Base-by-base conservation (phyloP, 164 flowering plant genomes). In the Cinnamomum micranthum region DNA sequence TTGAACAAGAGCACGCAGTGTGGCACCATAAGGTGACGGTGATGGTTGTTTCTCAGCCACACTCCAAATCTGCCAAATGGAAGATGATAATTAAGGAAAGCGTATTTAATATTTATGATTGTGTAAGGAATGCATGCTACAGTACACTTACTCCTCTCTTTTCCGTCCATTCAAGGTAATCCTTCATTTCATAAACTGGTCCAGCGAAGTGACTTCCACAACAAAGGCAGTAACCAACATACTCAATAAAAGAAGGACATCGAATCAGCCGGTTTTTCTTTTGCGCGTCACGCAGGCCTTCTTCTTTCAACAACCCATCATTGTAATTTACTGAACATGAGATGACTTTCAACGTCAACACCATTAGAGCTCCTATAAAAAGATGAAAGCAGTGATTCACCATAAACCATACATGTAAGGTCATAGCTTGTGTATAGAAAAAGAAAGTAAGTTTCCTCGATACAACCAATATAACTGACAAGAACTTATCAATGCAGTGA, bases 201-300 rank as follows among this genome's bases (percentile, higher is more conserved):
- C 99, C 99, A 76, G 98, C 97, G 86, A 95, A 92, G 84, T 93
- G 99, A 81, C 97, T 95, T 65, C 97, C 99, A 81, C 98, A 93
- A 78, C 91, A 89, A 69, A 95, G 94, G 82, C 99, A 95, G 79
- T 88, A 95, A 60, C 98, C 98, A 76, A 84, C 41, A 77, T 90
- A 95, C 82, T 92, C 98, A 55, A 93, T 75, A 62, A 93, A 63
- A 50, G 98, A 91, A 27, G 99, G 99, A 77, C 92, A 74, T 75
- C 82, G 81, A 62, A 85, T 84, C 87, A 95, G 82, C 25, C 94
- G 85, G 68, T 95, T 77, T 80, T 89, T 90, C 90, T 89, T 95
- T 74, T 95, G 99, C 1, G 95, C 81, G 75, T 91, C 97, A 50
- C 93, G 90, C 68, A 95, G 81, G 51, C 77, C 87, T 70, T 95